These are phyloP conservation scores for Magnaporthales sp. DNA, from an alignment of 2,329 filamentous ascomycete genomes.

Conservation along the genomic window DNA sequence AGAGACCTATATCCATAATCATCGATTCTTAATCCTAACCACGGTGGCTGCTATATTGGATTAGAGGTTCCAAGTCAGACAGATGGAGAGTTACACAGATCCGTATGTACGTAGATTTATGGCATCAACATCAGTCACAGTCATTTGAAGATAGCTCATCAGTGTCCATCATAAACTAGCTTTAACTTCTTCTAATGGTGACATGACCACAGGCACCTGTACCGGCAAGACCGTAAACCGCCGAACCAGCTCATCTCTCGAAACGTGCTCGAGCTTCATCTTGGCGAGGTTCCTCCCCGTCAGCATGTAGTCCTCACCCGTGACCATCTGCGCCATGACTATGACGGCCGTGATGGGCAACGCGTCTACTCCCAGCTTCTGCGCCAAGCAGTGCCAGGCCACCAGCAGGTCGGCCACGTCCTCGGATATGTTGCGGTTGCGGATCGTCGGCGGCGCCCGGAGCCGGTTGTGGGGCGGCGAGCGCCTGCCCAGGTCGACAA, in stretches of 20 bases:
- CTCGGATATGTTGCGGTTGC: constrained; percentile 15
- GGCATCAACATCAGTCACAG: no score
- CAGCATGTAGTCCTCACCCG: constrained; percentile 10
- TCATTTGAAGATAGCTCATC: no score
- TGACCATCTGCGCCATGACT: constrained; percentile 13
- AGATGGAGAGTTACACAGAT: no score
- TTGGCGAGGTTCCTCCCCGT: constrained; percentile 10
- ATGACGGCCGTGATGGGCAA: constrained; percentile 13
- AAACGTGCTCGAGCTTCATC: constrained; percentile 6
- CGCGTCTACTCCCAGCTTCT: constrained; percentile 13
- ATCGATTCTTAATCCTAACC: no score
- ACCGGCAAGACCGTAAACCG: neutral
- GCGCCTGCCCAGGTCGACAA: constrained; percentile 15
- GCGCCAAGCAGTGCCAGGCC: constrained; percentile 13
- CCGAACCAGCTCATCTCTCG: constrained; percentile 7
- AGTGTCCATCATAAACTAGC: neutral
- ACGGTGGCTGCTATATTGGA: no score
- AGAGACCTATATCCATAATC: no score
- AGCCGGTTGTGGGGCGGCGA: constrained; percentile 16
- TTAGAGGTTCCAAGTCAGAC: no score
- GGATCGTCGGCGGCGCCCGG: constrained; percentile 11
- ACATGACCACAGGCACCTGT: neutral
- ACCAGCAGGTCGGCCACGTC: constrained; percentile 15
- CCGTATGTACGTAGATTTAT: no score
- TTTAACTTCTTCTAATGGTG: neutral